Conservation (phyloP, 345 rosid species). For the Punica granatum region DNA sequence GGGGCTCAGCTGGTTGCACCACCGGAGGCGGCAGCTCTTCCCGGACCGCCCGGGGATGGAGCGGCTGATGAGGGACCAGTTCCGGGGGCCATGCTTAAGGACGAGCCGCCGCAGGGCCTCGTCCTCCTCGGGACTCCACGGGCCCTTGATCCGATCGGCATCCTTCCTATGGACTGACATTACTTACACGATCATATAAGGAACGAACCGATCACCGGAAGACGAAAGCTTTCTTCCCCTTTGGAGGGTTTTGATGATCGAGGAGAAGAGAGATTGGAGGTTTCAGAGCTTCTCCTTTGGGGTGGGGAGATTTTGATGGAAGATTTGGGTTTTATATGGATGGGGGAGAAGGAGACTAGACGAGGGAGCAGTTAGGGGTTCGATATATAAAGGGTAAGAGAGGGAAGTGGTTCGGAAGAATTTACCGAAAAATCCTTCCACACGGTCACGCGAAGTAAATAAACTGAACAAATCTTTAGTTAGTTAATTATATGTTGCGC, state of each 20-base stretch:
- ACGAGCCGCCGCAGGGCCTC: slow-evolving; percentile 66
- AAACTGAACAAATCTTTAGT: too few relatives aligned
- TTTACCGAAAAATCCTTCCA: too few relatives aligned
- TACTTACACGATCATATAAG: neutral
- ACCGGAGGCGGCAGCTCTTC: slow-evolving; percentile 77
- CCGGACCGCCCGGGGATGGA: slow-evolving; percentile 94
- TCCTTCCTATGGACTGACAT: slow-evolving; percentile 23
- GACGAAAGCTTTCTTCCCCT: neutral
- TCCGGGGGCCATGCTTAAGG: slow-evolving; percentile 70
- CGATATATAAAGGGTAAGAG: slow-evolving; percentile 8
- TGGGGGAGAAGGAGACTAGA: slow-evolving; percentile 1
- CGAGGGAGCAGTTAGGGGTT: slow-evolving; percentile 19
- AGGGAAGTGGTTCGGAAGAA: too few relatives aligned
- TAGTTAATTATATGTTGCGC: too few relatives aligned
- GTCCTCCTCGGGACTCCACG: slow-evolving; percentile 97
- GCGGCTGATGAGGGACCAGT: slow-evolving; percentile 92
- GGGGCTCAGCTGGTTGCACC: slow-evolving; percentile 97
- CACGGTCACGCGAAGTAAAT: too few relatives aligned
- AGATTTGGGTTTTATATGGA: neutral
- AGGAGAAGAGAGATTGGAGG: neutral
- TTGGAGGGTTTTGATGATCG: neutral
- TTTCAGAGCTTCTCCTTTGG: neutral
- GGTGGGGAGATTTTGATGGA: slow-evolving; percentile 1
- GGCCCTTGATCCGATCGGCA: slow-evolving; percentile 88
- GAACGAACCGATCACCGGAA: neutral